A percentile compares a stretch with the other conserved stretches of the same genome.
phyloP scores from a whole-genome alignment of 306 rosid genomes.

The Urtica urens region DNA sequence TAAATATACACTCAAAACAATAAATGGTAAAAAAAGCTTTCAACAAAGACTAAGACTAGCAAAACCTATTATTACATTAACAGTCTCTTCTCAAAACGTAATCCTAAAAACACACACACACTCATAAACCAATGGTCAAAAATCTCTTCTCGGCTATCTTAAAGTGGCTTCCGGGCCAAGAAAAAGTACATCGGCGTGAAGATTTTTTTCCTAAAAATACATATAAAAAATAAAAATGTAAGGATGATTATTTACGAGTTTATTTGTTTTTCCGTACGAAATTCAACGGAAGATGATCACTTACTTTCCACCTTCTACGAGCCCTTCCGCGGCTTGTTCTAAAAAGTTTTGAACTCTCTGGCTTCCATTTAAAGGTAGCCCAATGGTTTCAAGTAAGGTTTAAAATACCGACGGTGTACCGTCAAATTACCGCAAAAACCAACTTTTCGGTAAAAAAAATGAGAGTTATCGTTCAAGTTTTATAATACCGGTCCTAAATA shows the following conservation, averaged over 20 bases:
- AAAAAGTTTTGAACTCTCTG: constrained; percentile 76
- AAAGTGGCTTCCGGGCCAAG: constrained; percentile 63
- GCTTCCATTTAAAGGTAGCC: constrained; percentile 87
- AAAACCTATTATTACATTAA: too few relatives aligned
- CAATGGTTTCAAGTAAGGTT: constrained; percentile 47
- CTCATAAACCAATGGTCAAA: too few relatives aligned
- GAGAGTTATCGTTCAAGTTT: too few relatives aligned
- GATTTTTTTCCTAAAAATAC: constrained; percentile 61
- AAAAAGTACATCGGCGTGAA: constrained; percentile 95
- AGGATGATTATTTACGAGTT: too few relatives aligned
- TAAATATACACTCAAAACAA: too few relatives aligned
- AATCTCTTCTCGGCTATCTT: constrained; percentile 33
- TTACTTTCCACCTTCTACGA: constrained; percentile 94
- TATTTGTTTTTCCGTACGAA: too few relatives aligned
- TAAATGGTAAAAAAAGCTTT: too few relatives aligned
- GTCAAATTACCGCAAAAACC: constrained; percentile 1
- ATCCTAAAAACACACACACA: too few relatives aligned
- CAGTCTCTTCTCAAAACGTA: too few relatives aligned
- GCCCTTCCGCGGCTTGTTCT: constrained; percentile 81
- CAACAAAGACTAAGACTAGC: too few relatives aligned
- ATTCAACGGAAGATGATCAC: constrained; percentile 21
- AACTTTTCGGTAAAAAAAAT: background rate
- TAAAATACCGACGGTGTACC: too few relatives aligned
- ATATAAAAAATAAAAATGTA: background rate
- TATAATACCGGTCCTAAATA: too few relatives aligned